phyloP scores from a whole-genome alignment of 306 rosid species.

The Hippophae gyantsensis region DNA sequence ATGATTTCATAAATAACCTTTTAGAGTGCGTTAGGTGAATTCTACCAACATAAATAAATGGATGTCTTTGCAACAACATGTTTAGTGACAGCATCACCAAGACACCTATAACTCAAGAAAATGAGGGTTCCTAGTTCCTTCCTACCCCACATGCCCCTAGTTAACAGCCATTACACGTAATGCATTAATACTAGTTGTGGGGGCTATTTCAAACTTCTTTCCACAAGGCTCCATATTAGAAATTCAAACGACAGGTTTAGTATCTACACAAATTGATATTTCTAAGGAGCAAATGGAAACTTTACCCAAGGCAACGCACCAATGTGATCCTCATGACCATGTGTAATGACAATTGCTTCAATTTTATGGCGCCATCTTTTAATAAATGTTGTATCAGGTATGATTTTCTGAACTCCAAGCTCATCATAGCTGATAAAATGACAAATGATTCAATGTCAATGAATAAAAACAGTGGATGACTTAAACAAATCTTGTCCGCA shows the following conservation, averaged over 20 bases:
- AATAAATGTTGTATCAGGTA: constrained; percentile 94
- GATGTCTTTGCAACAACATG: no score
- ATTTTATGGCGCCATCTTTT: constrained; percentile 94
- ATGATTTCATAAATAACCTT: no score
- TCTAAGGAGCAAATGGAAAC: constrained; percentile 33
- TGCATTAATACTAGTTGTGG: no score
- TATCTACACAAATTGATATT: constrained; percentile 8
- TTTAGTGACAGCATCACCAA: no score
- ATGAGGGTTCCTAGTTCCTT: no score
- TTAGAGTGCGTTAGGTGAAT: no score
- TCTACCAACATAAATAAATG: no score
- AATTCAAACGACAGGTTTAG: neutral
- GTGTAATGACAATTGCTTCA: constrained; percentile 89
- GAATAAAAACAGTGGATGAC: constrained; percentile 5
- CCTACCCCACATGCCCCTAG: no score
- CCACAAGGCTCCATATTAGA: neutral
- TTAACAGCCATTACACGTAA: no score
- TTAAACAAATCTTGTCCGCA: no score
- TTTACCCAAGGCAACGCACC: constrained; percentile 99
- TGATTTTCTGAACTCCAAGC: constrained; percentile 93
- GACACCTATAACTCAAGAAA: no score
- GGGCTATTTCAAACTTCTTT: neutral
- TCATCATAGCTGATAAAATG: constrained; percentile 70
- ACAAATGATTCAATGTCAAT: constrained; percentile 19
- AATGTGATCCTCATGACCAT: constrained; percentile 97